Evolutionary conservation across 495 filamentous ascomycete genomes (phyloP), one percentile per base, ranked within the genome.

Genomic region (Chaetomidium leptoderma): DNA sequence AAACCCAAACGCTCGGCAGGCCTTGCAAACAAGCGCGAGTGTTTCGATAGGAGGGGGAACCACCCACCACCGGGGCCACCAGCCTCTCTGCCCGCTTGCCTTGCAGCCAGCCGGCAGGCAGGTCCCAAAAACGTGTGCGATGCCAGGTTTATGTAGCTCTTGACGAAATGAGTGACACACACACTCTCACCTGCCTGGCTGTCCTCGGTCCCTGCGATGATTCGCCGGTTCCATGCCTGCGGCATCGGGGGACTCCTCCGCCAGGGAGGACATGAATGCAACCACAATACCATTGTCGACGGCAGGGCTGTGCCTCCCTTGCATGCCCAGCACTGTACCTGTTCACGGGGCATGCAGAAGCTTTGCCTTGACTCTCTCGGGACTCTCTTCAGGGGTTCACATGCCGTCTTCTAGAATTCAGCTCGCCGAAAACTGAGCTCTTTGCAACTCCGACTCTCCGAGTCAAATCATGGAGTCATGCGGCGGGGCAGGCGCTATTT

Each of bases 1-100:
- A 60, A 55, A 49, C 51, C 51, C 50, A 60, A 44, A 51, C 47
- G 37, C 36, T 29, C 47, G 55, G 47, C 47, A 44, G 26, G 29
- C 14, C 55, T 19, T 35, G 46, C 32, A n/a, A 19, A n/a, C 36
- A 33, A 26, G 30, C 21, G 32, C 29, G 14, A 36, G 43, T 39
- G 54, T 56, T 56, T 56, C 39, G 47, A 44, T 1, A 27, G 36
- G 37, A 24, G 46, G 55, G 35, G 46, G 23, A 26, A n/a, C n/a
- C n/a, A n/a, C n/a, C n/a, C 29, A 9, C 14, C 30, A 14, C 6
- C n/a, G n/a, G n/a, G n/a, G n/a, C 43, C 30, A 39, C 43, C 30
- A 55, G n/a, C 30, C 42, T 32, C n/a, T 21, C 33, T 16, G 23
- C 24, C 13, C 13, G 6, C 11, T n/a, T n/a, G 14, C 2, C 4